phyloP scores from a whole-genome alignment of 345 rosid genomes.

The Salix suchowensis region DNA sequence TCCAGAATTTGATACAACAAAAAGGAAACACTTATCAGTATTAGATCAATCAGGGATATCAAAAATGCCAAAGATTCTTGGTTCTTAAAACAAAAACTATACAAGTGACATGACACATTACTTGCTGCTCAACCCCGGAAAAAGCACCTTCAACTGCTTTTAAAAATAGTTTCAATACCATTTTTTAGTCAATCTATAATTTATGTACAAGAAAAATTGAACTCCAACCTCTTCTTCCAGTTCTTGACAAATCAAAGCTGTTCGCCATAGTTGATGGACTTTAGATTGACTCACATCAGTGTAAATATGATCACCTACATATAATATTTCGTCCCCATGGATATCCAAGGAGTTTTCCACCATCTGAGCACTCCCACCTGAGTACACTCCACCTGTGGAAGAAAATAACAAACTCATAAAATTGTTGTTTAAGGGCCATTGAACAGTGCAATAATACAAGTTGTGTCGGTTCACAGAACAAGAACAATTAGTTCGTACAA shows the following conservation, averaged over 20 bases:
- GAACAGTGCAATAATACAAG: not conserved
- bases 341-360: constrained; percentile 74
- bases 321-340: constrained; percentile 93
- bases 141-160: not conserved
- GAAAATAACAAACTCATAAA: constrained; percentile 8
- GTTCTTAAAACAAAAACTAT: not conserved
- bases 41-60: not conserved
- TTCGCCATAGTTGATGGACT: constrained; percentile 91
- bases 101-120: not conserved
- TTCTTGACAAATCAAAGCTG: constrained; percentile 90
- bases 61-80: not conserved
- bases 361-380: constrained; percentile 98
- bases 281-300: constrained; percentile 95
- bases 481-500: not conserved
- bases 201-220: not conserved
- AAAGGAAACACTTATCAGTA: constrained; percentile 5
- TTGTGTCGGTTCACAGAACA: not conserved
- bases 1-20: constrained; percentile 4
- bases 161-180: not conserved
- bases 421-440: not conserved
- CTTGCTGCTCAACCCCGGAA: not conserved
- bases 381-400: constrained; percentile 72
- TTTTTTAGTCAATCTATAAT: not conserved
- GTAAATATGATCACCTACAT: constrained; percentile 95
- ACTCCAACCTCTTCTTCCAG: constrained; percentile 76